These are phyloP conservation scores for Cicer bijugum DNA, from an alignment of 306 rosid species.

Conservation along the genomic window DNA sequence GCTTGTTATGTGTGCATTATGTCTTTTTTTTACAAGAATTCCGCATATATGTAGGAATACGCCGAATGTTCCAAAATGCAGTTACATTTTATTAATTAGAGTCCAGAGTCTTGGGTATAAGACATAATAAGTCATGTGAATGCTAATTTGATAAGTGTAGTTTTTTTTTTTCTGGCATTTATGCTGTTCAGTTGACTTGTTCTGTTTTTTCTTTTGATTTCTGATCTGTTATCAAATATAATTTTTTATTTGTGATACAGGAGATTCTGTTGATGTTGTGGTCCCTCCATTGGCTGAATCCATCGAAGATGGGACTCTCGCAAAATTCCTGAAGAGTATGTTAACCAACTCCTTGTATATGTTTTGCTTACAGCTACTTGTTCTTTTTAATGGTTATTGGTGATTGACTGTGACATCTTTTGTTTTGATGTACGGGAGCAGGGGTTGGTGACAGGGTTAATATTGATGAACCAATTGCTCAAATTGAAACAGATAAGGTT, in stretches of 20 bases:
- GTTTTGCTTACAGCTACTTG: constrained; percentile 3
- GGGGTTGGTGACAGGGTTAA: constrained; percentile 77
- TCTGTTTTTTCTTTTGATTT: constrained; percentile 22
- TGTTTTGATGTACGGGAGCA: constrained; percentile 49
- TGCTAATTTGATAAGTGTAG: neutral
- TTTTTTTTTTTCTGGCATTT: constrained; percentile 24
- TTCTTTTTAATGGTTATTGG: constrained; percentile 33
- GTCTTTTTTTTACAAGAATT: neutral
- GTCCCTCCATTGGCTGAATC: constrained; percentile 89
- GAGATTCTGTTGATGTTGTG: constrained; percentile 70
- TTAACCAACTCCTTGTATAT: constrained; percentile 7
- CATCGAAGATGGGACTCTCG: constrained; percentile 78
- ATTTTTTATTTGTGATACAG: constrained; percentile 53
- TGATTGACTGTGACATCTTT: constrained; percentile 38
- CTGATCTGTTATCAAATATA: constrained; percentile 21
- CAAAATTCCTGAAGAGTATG: constrained; percentile 80
- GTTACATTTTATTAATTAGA: constrained; percentile 29
- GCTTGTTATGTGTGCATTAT: constrained; percentile 10
- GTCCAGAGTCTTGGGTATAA: constrained; percentile 20
- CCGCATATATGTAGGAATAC: constrained; percentile 19
- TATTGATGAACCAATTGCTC: constrained; percentile 83
- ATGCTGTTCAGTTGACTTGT: neutral
- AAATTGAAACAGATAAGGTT: constrained; percentile 90
- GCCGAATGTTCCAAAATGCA: constrained; percentile 13
- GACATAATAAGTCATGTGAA: constrained; percentile 19